These are phyloP conservation scores for Aspergillus pseudoglaucus DNA, from an alignment of 2,329 filamentous ascomycete genomes.

Conservation along the genomic window DNA sequence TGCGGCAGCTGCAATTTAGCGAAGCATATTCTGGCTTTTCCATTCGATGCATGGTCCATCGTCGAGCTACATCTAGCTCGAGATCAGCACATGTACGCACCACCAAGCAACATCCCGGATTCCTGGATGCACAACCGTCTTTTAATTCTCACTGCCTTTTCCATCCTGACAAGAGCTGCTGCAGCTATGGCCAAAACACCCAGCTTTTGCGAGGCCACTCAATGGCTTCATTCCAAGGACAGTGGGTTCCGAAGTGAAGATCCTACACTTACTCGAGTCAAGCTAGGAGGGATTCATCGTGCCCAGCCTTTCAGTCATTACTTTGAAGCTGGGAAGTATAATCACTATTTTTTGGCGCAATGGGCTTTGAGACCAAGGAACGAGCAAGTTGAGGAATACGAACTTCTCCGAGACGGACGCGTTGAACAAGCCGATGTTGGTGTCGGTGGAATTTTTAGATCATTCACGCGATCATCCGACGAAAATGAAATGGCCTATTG, in stretches of 20 bases:
- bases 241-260: not conserved
- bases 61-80: constrained; percentile 33
- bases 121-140: constrained; percentile 34
- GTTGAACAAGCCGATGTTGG: not conserved
- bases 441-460: not conserved
- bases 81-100: constrained; percentile 31
- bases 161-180: constrained; percentile 26
- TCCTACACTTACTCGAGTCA: constrained; percentile 20
- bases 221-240: constrained; percentile 25
- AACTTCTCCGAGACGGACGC: not conserved
- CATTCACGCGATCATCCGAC: not conserved
- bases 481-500: not conserved
- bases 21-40: constrained; percentile 43
- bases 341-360: not conserved
- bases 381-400: not conserved
- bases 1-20: constrained; percentile 39
- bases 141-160: constrained; percentile 26
- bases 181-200: constrained; percentile 30
- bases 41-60: constrained; percentile 42
- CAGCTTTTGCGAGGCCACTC: constrained; percentile 23
- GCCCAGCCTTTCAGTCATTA: constrained; percentile 37
- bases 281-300: constrained; percentile 39
- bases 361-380: not conserved
- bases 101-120: not conserved
- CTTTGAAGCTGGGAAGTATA: constrained; percentile 21